Percentiles rank a stretch among this genome's conserved stretches.
These are phyloP conservation scores for Malassezia pachydermatis DNA, from an alignment of 1,284 basidiomycete genomes.

Conservation along the genomic window DNA sequence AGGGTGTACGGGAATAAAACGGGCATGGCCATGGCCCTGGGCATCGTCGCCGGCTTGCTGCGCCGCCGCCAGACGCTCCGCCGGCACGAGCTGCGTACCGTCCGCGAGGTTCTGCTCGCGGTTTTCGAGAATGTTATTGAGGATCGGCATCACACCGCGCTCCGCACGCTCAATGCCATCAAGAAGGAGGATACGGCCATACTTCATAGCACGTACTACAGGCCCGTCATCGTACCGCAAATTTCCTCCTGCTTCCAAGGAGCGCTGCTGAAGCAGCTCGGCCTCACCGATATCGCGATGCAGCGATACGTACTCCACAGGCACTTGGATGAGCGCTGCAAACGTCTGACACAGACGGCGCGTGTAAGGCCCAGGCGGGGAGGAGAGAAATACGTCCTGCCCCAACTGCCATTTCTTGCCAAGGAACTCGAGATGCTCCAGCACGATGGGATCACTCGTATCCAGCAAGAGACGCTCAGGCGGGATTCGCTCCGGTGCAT, in stretches of 20 bases:
- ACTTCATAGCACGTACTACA: slow-evolving; percentile 48
- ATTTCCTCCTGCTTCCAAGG: slow-evolving; percentile 35
- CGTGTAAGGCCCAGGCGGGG: slow-evolving; percentile 47
- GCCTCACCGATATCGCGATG: slow-evolving; percentile 49
- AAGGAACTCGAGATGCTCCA: slow-evolving; percentile 44
- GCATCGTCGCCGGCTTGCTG: slow-evolving; percentile 24
- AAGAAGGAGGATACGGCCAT: slow-evolving; percentile 46
- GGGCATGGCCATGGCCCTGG: slow-evolving; percentile 12
- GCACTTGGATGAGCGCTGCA: slow-evolving; percentile 43
- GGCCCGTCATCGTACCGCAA: slow-evolving; percentile 47
- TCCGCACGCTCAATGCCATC: slow-evolving; percentile 49
- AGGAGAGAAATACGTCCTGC: slow-evolving; percentile 46
- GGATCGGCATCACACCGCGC: slow-evolving; percentile 44
- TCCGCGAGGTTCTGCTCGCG: slow-evolving; percentile 48
- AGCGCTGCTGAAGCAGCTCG: slow-evolving; percentile 48
- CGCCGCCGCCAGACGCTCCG: slow-evolving; percentile 35
- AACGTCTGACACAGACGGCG: slow-evolving; percentile 49
- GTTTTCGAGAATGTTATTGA: slow-evolving; percentile 50
- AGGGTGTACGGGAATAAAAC: slow-evolving; percentile 47
- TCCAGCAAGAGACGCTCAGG: slow-evolving; percentile 36
- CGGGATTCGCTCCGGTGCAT: slow-evolving; percentile 31
- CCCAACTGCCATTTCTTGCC: slow-evolving; percentile 45
- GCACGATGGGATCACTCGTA: slow-evolving; percentile 37
- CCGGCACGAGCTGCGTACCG: slow-evolving; percentile 48
- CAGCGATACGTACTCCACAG: slow-evolving; percentile 47